Percentiles rank a stretch among this genome's conserved stretches.
Conservation (phyloP, 495 filamentous ascomycete species). For the Penicillium turbatum region DNA sequence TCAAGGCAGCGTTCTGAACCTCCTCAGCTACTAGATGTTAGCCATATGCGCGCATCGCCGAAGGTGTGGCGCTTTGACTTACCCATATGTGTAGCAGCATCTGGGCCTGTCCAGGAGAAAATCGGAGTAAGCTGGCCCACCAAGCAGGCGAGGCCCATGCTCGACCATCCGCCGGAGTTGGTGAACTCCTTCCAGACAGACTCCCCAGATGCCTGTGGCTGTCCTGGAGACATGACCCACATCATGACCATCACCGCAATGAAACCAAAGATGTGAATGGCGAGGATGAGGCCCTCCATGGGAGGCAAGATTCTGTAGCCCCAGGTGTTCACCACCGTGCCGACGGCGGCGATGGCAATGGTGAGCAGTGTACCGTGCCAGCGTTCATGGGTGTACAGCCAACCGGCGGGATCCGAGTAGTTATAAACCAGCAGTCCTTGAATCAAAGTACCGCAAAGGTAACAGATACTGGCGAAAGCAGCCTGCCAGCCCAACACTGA, state of each 20-base stretch:
- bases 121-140: conserved; percentile 40
- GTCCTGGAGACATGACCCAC: conserved; percentile 39
- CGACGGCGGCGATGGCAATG: conserved; percentile 38
- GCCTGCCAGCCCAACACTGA: conserved; percentile 47
- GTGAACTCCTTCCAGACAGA: conserved; percentile 44
- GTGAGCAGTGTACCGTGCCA: conserved; percentile 44
- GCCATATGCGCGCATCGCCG: neutral
- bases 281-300: conserved; percentile 41
- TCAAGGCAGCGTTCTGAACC: conserved; percentile 41
- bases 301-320: conserved; percentile 34
- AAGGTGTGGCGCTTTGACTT: conserved; percentile 2
- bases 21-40: conserved; percentile 39
- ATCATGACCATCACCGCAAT: conserved; percentile 47
- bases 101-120: conserved; percentile 39
- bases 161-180: conserved; percentile 45
- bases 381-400: conserved; percentile 23
- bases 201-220: conserved; percentile 16
- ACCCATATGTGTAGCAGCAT: conserved; percentile 40
- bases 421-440: conserved; percentile 47
- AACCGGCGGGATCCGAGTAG: conserved; percentile 31
- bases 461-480: conserved; percentile 32
- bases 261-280: conserved; percentile 46
- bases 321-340: conserved; percentile 43
- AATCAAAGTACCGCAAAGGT: conserved; percentile 42
- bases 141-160: conserved; percentile 38